A percentile compares a stretch with the other conserved stretches of the same genome.
These are phyloP conservation scores for Trypanosoma rangeli DNA, from an alignment of 208 protist genomes.

Conservation along the genomic window DNA sequence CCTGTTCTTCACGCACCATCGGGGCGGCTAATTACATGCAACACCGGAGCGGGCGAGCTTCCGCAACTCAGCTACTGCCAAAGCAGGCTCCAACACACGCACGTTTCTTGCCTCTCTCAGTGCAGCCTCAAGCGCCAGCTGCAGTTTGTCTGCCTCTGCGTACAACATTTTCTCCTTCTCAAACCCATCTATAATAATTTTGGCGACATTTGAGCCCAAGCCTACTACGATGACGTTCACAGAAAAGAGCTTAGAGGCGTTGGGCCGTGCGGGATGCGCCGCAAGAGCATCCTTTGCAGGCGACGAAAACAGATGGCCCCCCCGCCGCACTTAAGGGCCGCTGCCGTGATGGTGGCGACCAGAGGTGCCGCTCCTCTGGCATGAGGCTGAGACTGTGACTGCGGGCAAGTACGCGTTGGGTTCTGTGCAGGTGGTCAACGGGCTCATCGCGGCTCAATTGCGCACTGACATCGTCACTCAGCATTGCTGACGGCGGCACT, in stretches of 20 bases:
- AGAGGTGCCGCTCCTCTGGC: neutral
- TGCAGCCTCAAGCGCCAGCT: slow-evolving; percentile 27
- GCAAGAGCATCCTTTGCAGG: slow-evolving; percentile 49
- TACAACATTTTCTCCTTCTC: slow-evolving; percentile 61
- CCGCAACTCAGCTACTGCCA: slow-evolving; percentile 36
- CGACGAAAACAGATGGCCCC: slow-evolving; percentile 72
- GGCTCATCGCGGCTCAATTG: slow-evolving; percentile 23
- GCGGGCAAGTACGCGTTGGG: neutral
- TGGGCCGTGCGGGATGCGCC: slow-evolving; percentile 49
- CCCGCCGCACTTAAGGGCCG: no score
- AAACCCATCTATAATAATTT: slow-evolving; percentile 49
- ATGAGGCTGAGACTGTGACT: neutral
- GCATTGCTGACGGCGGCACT: neutral
- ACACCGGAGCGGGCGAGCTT: slow-evolving; percentile 36
- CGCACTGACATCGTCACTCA: slow-evolving; percentile 9
- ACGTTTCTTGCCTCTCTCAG: slow-evolving; percentile 58
- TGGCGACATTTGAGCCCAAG: slow-evolving; percentile 40
- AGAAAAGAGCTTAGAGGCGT: slow-evolving; percentile 40
- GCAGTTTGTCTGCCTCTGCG: slow-evolving; percentile 50
- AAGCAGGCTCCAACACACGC: slow-evolving; percentile 42
- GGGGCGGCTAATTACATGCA: neutral
- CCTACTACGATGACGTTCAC: slow-evolving; percentile 70
- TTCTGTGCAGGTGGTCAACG: slow-evolving; percentile 11
- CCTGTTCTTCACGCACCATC: no score
- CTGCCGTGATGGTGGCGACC: slow-evolving; percentile 32